Evolutionary conservation across 176 grass and related monocot genomes (phyloP).

Genomic region (Oropetium thomaeum): DNA sequence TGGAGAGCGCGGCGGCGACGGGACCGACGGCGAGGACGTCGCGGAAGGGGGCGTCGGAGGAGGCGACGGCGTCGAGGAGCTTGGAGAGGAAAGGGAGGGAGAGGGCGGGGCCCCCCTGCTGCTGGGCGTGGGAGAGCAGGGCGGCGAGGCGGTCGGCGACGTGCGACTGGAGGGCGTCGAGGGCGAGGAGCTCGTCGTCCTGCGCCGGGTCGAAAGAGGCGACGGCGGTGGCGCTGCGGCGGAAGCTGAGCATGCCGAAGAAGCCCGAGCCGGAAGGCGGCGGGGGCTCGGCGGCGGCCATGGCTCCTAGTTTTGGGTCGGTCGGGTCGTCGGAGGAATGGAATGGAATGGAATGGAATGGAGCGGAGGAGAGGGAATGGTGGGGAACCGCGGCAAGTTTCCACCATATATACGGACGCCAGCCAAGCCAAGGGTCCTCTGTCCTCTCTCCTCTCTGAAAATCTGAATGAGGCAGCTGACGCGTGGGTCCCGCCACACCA

Average conservation of each 20-base stretch:
- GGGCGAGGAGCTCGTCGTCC: constrained; percentile 56
- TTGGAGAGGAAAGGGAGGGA: constrained; percentile 79
- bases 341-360: background rate
- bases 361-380: constrained; percentile 32
- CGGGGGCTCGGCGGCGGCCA: constrained; percentile 49
- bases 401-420: constrained; percentile 5
- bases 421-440: too few relatives aligned
- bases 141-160: constrained; percentile 62
- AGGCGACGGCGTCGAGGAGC: constrained; percentile 65
- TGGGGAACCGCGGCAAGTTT: background rate
- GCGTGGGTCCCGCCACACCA: accelerated
- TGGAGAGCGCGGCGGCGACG: constrained; percentile 35
- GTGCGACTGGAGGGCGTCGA: constrained; percentile 64
- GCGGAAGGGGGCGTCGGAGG: constrained; percentile 59
- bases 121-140: background rate
- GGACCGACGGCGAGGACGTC: constrained; percentile 40
- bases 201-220: constrained; percentile 67
- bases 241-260: constrained; percentile 71
- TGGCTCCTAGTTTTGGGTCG: too few relatives aligned
- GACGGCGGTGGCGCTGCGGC: constrained; percentile 50
- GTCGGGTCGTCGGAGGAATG: too few relatives aligned
- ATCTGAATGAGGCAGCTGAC: background rate
- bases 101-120: constrained; percentile 4
- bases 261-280: constrained; percentile 43
- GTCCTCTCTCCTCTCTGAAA: too few relatives aligned